Evolutionary conservation across 768 basidiomycete species (phyloP).

Genomic region (Pholiota conissans): DNA sequence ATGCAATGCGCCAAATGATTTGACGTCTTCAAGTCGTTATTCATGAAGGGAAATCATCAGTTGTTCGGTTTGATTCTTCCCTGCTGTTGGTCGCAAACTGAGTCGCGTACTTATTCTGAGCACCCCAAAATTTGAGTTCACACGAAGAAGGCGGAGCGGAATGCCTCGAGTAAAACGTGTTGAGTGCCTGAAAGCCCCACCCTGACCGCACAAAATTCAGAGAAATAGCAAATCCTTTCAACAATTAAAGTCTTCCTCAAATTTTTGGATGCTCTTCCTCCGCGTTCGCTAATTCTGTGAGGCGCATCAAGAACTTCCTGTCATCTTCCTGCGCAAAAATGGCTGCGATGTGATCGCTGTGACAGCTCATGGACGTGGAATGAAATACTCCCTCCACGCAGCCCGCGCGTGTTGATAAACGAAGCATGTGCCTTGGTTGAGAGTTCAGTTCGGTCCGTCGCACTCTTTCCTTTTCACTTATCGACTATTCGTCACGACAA

Average conservation of each 20-base stretch:
- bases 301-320: not conserved
- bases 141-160: not conserved
- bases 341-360: not conserved
- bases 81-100: not conserved
- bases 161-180: not conserved
- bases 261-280: not conserved
- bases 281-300: not conserved
- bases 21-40: not conserved
- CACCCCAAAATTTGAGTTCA: not conserved
- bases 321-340: not conserved
- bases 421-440: slow-evolving; percentile 1
- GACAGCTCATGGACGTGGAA: not conserved
- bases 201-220: not conserved
- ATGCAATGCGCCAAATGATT: not conserved
- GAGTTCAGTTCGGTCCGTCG: slow-evolving; percentile 6
- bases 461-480: slow-evolving; percentile 3
- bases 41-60: not conserved
- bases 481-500: slow-evolving; percentile 2
- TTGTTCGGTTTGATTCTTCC: not conserved
- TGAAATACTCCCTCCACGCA: not conserved
- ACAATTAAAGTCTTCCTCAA: not conserved
- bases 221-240: not conserved
- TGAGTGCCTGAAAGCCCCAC: not conserved
- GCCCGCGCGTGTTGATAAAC: slow-evolving; percentile 7
- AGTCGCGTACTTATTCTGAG: not conserved